phyloP scores from a whole-genome alignment of 345 rosid species.

The Excoecaria cochinchinensis region DNA sequence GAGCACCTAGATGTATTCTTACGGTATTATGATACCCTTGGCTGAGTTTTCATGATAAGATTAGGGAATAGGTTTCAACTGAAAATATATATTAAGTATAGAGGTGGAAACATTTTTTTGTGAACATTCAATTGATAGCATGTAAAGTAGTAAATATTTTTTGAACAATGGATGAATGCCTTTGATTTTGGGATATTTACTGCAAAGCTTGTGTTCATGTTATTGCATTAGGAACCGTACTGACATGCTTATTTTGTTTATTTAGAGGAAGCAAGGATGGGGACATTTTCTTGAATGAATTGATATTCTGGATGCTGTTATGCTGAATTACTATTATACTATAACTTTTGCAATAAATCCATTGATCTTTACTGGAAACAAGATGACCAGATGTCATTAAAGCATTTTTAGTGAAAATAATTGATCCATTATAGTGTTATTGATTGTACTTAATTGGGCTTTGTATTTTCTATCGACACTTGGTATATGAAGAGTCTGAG shows the following conservation, averaged over 20 bases:
- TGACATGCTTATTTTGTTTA: slow-evolving; percentile 7
- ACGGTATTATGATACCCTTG: not conserved
- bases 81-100: not conserved
- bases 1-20: not conserved
- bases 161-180: not conserved
- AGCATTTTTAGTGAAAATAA: not conserved
- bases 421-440: not conserved
- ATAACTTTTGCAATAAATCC: not conserved
- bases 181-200: not conserved
- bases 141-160: not conserved
- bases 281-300: slow-evolving; percentile 35
- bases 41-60: not conserved
- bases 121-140: not conserved
- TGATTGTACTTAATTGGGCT: not conserved
- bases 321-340: not conserved
- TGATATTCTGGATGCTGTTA: not conserved
- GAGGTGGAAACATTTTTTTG: not conserved
- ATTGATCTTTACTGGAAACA: not conserved
- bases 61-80: not conserved
- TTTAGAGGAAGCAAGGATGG: slow-evolving; percentile 92
- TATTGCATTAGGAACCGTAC: not conserved
- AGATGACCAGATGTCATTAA: not conserved
- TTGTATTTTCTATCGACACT: not conserved
- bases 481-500: not conserved
- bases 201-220: not conserved